Evolutionary conservation across 2,329 filamentous ascomycete species (phyloP).

Genomic region (Coleophoma eucalyptorum): DNA sequence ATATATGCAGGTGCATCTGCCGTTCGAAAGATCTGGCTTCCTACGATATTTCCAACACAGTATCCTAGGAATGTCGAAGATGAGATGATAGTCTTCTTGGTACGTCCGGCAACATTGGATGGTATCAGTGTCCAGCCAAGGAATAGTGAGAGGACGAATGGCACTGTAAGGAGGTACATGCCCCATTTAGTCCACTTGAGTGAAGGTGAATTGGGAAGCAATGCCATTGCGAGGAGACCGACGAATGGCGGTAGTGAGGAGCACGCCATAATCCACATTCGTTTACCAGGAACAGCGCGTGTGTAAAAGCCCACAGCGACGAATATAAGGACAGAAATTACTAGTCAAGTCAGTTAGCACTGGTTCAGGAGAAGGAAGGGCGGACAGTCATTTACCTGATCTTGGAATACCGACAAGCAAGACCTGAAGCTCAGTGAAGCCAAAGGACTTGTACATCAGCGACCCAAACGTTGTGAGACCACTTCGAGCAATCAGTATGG

Average conservation of each 20-base stretch:
- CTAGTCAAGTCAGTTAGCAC: slow-evolving; percentile 3
- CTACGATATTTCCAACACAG: slow-evolving; percentile 61
- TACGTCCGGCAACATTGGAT: slow-evolving; percentile 61
- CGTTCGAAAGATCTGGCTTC: slow-evolving; percentile 54
- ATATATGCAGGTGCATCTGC: slow-evolving; percentile 52
- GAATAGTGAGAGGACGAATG: slow-evolving; percentile 38
- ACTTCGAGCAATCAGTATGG: background rate
- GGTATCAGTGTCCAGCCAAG: slow-evolving; percentile 41
- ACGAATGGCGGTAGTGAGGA: slow-evolving; percentile 27
- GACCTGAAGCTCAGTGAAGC: slow-evolving; percentile 25
- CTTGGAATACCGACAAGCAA: slow-evolving; percentile 19
- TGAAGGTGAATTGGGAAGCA: slow-evolving; percentile 25
- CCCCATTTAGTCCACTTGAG: slow-evolving; percentile 33
- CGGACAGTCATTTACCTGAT: background rate
- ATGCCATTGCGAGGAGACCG: slow-evolving; percentile 29
- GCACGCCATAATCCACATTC: slow-evolving; percentile 29
- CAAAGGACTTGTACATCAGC: slow-evolving; percentile 18
- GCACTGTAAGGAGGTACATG: slow-evolving; percentile 19
- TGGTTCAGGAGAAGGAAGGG: background rate
- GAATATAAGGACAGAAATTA: slow-evolving; percentile 27
- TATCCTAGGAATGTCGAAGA: slow-evolving; percentile 58
- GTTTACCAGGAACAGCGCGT: slow-evolving; percentile 19
- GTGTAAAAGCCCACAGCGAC: slow-evolving; percentile 27
- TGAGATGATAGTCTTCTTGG: slow-evolving; percentile 61
- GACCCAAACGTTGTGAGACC: background rate